Conservation (phyloP, 495 filamentous ascomycete species). For the Penicillium simplicissimum region DNA sequence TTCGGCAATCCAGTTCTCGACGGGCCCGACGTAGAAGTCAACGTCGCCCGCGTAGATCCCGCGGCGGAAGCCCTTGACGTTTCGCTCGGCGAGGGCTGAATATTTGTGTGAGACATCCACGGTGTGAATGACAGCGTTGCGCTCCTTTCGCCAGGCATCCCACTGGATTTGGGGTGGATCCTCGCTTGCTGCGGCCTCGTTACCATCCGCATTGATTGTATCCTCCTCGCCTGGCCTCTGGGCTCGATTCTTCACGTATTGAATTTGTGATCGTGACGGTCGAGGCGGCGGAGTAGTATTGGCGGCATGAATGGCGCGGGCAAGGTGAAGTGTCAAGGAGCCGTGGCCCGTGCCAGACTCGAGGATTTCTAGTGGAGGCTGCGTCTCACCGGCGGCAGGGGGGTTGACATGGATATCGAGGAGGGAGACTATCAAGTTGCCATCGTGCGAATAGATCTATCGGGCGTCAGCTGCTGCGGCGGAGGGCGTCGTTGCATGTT, state of each 20-base stretch:
- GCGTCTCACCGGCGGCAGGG: constrained; percentile 30
- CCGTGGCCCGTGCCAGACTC: constrained; percentile 83
- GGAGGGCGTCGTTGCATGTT: background rate
- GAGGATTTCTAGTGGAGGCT: constrained; percentile 61
- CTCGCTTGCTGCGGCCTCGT: background rate
- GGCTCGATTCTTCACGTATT: constrained; percentile 34
- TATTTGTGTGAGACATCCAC: constrained; percentile 61
- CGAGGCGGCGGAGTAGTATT: constrained; percentile 52
- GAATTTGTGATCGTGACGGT: constrained; percentile 39
- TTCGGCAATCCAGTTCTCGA: constrained; percentile 60
- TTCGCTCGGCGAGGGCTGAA: constrained; percentile 58
- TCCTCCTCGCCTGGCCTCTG: constrained; percentile 28
- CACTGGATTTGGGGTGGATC: constrained; percentile 23
- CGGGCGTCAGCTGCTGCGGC: constrained; percentile 21
- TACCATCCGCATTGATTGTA: constrained; percentile 1
- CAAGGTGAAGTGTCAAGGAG: constrained; percentile 69
- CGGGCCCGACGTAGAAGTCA: constrained; percentile 69
- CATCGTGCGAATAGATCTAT: constrained; percentile 75
- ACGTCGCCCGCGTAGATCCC: constrained; percentile 68
- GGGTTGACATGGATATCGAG: constrained; percentile 67
- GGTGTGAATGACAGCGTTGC: constrained; percentile 69
- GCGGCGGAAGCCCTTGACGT: constrained; percentile 63
- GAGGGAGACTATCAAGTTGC: constrained; percentile 68
- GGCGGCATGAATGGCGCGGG: constrained; percentile 72
- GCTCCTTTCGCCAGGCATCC: constrained; percentile 50